phyloP scores from a whole-genome alignment of 768 basidiomycete species.

The Russula foetens region DNA sequence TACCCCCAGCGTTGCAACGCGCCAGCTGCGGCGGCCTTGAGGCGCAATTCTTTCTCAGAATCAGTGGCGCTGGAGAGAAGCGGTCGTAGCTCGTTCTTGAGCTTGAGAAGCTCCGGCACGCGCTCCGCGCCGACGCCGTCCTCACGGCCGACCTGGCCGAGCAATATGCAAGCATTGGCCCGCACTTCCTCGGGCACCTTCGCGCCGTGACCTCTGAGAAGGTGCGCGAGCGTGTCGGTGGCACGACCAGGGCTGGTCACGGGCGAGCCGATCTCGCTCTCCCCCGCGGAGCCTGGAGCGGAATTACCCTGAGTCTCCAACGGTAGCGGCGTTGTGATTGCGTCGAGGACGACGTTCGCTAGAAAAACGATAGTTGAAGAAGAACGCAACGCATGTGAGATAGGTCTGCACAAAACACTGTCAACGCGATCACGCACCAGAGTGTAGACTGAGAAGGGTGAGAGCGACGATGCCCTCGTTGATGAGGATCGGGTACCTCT shows the following conservation, averaged over 20 bases:
- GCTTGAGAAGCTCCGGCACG: slow-evolving; percentile 29
- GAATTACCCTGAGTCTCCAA: slow-evolving; percentile 28
- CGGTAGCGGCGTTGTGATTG: slow-evolving; percentile 45
- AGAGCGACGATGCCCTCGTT: slow-evolving; percentile 86
- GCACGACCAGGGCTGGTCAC: slow-evolving; percentile 46
- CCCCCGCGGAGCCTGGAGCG: slow-evolving; percentile 30
- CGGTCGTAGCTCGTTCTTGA: slow-evolving; percentile 45
- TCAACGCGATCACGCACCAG: slow-evolving; percentile 38
- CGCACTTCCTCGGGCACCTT: slow-evolving; percentile 68
- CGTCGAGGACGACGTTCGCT: slow-evolving; percentile 58
- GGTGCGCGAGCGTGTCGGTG: slow-evolving; percentile 58
- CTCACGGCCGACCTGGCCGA: slow-evolving; percentile 55
- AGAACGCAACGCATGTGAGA: neutral
- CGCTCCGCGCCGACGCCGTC: slow-evolving; percentile 37
- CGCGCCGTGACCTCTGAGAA: slow-evolving; percentile 42
- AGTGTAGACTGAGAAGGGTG: slow-evolving; percentile 62
- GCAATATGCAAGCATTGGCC: slow-evolving; percentile 64
- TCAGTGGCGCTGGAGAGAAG: slow-evolving; percentile 41
- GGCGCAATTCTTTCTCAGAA: slow-evolving; percentile 29
- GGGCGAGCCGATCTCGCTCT: slow-evolving; percentile 40
- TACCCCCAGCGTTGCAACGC: slow-evolving; percentile 26
- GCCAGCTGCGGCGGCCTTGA: slow-evolving; percentile 35
- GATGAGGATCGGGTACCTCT: slow-evolving; percentile 74
- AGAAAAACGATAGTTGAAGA: neutral
- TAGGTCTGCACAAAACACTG: neutral